phyloP scores from a whole-genome alignment of 108 stramenopile species.

The Ochromonas danica region DNA sequence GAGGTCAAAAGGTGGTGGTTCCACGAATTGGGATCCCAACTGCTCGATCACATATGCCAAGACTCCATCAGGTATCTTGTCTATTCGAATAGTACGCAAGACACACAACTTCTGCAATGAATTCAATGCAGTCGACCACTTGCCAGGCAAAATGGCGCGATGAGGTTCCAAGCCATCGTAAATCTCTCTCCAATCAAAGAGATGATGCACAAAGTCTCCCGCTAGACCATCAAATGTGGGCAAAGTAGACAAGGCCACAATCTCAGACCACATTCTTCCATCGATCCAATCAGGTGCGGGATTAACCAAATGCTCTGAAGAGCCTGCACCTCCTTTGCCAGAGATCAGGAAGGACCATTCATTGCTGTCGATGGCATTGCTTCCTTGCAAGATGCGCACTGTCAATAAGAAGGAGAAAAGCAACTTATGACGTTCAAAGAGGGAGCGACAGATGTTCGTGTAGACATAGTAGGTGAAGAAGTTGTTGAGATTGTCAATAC shows the following conservation, averaged over 20 bases:
- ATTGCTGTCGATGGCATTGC: conserved; percentile 42
- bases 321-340: conserved; percentile 45
- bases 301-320: conserved; percentile 45
- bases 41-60: conserved; percentile 47
- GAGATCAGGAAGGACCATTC: conserved; percentile 55
- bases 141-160: conserved; percentile 37
- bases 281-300: conserved; percentile 60
- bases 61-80: conserved; percentile 58
- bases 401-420: conserved; percentile 56
- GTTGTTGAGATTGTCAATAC: conserved; percentile 54
- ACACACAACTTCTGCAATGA: conserved; percentile 51
- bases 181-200: conserved; percentile 41
- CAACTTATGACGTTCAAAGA: conserved; percentile 56
- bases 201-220: conserved; percentile 22
- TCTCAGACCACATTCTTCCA: conserved; percentile 56
- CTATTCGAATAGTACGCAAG: conserved; percentile 54
- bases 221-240: conserved; percentile 46
- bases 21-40: conserved; percentile 54
- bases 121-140: conserved; percentile 39
- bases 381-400: conserved; percentile 51
- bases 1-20: conserved; percentile 55
- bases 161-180: conserved; percentile 55
- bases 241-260: conserved; percentile 46
- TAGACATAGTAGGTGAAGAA: conserved; percentile 58
- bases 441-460: conserved; percentile 54